Base-by-base conservation (phyloP, 2,329 filamentous ascomycete species). In the Hortaea werneckii region DNA sequence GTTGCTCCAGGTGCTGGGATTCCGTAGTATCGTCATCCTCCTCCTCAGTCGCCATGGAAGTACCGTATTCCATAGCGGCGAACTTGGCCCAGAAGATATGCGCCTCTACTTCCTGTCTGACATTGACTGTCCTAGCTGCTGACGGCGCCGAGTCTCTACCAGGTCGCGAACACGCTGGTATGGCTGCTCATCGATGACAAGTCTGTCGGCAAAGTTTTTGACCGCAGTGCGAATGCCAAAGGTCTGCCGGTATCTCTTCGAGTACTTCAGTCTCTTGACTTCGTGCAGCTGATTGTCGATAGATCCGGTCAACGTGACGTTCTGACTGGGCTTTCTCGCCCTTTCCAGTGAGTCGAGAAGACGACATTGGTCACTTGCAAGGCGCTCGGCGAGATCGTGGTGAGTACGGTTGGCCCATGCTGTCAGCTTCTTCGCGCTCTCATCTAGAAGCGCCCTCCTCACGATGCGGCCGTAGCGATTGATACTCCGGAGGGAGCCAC, bases 341-440 rank as follows among this genome's bases (percentile, higher is more conserved):
- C n/a, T 20, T 1, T 45, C 35, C n/a, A 44, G 42, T 27, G 40
- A 45, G 13, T 32, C 41, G 8, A 49, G 29, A 1, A 56, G 42
- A 0, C 43, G 37, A 5, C 38, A 46, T 9, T 62, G 42, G 5
- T 42, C 41, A 8, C 50, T 42, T 26, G 63, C 52, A 1, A 73
- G 49, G 12, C 50, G 29, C 2, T 64, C 49, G 1, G 65, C 65
- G 6, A 79, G 63, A 3, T 65, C 56, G 0, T 67, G 50, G 47
- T 68, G 74, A 7, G 65, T 54, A 5, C 50, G 54, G 20, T 46
- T 73, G 0, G 75, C 69, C 65, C 71, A 77, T 3, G 71, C 55
- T n/a, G 81, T 72, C 56, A 85, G 80, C 50, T 78, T 80, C 62
- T 82, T 82, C 0, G 78, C 78, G 0, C 75, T 69, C 56, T 83